phyloP scores from a whole-genome alignment of 176 grass and related monocot genomes.

The Urochloa ruziziensis region DNA sequence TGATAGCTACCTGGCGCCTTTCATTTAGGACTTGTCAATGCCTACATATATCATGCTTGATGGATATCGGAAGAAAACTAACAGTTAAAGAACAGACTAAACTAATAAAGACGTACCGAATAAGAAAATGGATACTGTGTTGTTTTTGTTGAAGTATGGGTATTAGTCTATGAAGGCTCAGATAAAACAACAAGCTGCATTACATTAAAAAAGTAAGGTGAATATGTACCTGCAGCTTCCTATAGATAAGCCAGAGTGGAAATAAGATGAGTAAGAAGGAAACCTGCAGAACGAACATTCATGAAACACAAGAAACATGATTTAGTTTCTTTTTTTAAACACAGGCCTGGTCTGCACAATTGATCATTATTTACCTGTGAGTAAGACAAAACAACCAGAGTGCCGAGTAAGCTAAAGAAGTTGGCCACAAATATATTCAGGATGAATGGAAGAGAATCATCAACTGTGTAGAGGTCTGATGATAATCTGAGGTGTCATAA shows the following conservation, averaged over 20 bases:
- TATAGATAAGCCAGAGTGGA: conserved; percentile 83
- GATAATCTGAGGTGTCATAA: conserved; percentile 67
- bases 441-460: conserved; percentile 99
- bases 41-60: conserved; percentile 1
- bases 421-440: conserved; percentile 94
- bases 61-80: neutral
- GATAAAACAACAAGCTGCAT: neutral
- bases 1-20: neutral
- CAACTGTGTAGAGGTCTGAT: conserved; percentile 83
- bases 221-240: conserved; percentile 72
- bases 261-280: conserved; percentile 75
- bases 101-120: neutral
- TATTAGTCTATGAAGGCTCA: neutral
- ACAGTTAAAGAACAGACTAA: neutral
- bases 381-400: conserved; percentile 80
- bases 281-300: conserved; percentile 49
- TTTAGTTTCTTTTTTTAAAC: neutral
- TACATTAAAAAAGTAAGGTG: neutral
- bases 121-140: neutral
- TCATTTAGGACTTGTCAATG: too few relatives aligned
- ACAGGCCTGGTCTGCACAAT: neutral
- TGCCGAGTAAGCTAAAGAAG: conserved; percentile 82
- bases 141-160: neutral
- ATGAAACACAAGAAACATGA: conserved; percentile 27
- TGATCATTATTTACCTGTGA: conserved; percentile 69